These are phyloP conservation scores for Lasiodiplodia theobromae DNA, from an alignment of 2,329 filamentous ascomycete genomes.

Conservation along the genomic window DNA sequence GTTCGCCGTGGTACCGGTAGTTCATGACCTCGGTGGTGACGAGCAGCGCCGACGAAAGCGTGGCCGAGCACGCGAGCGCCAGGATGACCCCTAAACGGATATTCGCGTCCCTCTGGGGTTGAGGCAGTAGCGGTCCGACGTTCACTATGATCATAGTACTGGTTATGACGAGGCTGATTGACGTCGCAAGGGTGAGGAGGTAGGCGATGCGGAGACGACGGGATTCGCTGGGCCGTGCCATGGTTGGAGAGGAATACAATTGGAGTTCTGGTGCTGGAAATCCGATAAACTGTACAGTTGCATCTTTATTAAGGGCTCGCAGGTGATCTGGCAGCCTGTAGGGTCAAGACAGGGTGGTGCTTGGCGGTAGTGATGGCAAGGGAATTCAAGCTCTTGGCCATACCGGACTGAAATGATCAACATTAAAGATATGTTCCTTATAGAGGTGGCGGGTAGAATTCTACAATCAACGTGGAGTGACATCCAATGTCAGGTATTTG, in stretches of 20 bases:
- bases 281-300: background rate
- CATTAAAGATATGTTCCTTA: too few relatives aligned
- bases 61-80: constrained; percentile 1
- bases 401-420: too few relatives aligned
- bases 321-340: background rate
- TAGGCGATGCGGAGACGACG: background rate
- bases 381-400: too few relatives aligned
- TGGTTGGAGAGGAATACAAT: background rate
- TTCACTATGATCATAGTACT: background rate
- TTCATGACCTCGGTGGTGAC: background rate
- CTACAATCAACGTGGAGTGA: too few relatives aligned
- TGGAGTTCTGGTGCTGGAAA: background rate
- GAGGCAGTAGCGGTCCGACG: constrained; percentile 1
- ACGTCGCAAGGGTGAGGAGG: background rate
- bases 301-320: background rate
- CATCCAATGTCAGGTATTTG: too few relatives aligned
- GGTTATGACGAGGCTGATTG: background rate
- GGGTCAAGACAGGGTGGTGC: constrained; percentile 12
- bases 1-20: background rate
- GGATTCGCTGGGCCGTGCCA: background rate
- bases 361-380: background rate
- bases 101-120: background rate
- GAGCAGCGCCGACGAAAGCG: background rate
- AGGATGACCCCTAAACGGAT: background rate
- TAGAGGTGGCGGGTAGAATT: too few relatives aligned